Percentiles rank a stretch among this genome's conserved stretches.
Conservation (phyloP, 1,139 yeast genomes). For the Hyphopichia wangnamkhiaoensis region DNA sequence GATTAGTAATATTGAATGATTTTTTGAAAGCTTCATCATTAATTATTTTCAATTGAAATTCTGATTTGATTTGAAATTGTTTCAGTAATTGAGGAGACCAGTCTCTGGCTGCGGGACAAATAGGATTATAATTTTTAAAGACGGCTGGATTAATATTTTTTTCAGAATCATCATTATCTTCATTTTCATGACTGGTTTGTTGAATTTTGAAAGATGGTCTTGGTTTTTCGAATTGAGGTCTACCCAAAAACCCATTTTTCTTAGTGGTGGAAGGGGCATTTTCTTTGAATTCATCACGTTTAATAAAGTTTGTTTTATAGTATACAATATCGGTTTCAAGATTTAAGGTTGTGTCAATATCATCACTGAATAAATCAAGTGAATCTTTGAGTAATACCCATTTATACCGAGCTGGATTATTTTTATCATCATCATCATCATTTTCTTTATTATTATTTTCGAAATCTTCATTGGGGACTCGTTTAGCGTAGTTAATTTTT, state of each 20-base stretch:
- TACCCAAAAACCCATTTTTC: conserved; percentile 2
- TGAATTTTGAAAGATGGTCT: conserved; percentile 31
- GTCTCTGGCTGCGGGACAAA: conserved; percentile 43
- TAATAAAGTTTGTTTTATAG: conserved; percentile 47
- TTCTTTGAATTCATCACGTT: conserved; percentile 33
- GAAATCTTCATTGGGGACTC: conserved; percentile 15
- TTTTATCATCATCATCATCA: conserved; percentile 12
- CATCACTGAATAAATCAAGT: conserved; percentile 28
- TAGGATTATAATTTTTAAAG: conserved; percentile 25
- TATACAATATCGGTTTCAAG: conserved; percentile 47
- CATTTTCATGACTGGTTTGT: conserved; percentile 9
- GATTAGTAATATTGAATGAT: conserved; percentile 30
- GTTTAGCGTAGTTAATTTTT: conserved; percentile 34
- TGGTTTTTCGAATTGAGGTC: conserved; percentile 20
- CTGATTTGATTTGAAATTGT: conserved; percentile 31
- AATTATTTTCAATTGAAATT: conserved; percentile 40
- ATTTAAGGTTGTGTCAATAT: conserved; percentile 35
- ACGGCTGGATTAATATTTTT: conserved; percentile 12
- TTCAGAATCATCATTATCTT: conserved; percentile 2
- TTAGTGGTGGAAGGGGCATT: conserved; percentile 8
- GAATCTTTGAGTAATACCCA: conserved; percentile 43
- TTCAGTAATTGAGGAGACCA: conserved; percentile 37
- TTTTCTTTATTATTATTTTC: conserved; percentile 12
- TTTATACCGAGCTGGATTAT: conserved; percentile 19
- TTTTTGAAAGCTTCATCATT: conserved; percentile 42